Base-by-base conservation (phyloP, 805 yeast genomes). In the Cyberlindnera euphorbiiphila region DNA sequence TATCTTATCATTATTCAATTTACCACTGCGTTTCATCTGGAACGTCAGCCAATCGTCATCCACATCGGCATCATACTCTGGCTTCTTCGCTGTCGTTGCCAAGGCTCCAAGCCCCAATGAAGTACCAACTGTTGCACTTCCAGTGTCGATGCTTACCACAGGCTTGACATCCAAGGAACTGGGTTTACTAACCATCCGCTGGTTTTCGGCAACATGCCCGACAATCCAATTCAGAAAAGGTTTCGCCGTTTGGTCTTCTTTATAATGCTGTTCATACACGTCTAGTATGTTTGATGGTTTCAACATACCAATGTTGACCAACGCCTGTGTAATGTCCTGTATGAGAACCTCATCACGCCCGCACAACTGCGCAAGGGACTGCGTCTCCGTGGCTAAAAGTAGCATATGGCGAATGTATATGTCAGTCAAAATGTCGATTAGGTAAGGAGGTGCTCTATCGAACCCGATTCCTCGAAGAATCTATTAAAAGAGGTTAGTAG, bases 391-490 rank as follows among this genome's bases (percentile, higher is more conserved):
- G 2, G 78, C 59, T 15, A 91, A 53, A 13, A 78, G 61, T 33
- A 65, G 64, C 29, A 91, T 59, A 54, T 79, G 81, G 40, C 82
- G 71, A 13, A 84, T 63, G 54, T 82, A 78, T 2, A 91, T 53
- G 52, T 88, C 96, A 0, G 95, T 80, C n/a, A 88, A 49, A 2
- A 79, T 71, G 53, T 87, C 89, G 9, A 91, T 66, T 1, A 83
- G 74, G 7, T 76, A 67, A 7, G 91, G 85, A 35, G 78, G 69
- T 46, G 89, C 78, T 50, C 78, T 72, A 44, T 86, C 96, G 52
- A 88, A 86, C 0, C 98, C 98, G 21, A 79, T 74, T 0, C 93
- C 78, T 44, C 86, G 78, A 36, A 91, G 69, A 5, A 81, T 64
- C 61, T 81, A 23, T 22, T 21, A 19, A 7, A n/a, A 12, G 7